phyloP scores from a whole-genome alignment of 1,284 basidiomycete species.

The Porogramme epimiltina region DNA sequence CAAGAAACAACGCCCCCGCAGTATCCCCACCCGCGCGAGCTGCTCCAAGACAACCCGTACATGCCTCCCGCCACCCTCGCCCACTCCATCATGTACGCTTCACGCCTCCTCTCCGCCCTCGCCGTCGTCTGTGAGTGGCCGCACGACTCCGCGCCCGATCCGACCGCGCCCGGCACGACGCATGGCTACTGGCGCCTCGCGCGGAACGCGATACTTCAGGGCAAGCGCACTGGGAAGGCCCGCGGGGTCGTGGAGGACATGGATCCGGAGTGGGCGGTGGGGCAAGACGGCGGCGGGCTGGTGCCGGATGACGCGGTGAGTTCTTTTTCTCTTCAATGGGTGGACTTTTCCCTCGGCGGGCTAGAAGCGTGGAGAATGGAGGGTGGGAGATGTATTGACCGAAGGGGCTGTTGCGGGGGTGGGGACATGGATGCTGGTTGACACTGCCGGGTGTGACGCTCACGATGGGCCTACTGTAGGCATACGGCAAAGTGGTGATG shows the following conservation, averaged over 20 bases:
- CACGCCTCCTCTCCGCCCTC: constrained; percentile 67
- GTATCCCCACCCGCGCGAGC: constrained; percentile 47
- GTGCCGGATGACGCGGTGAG: constrained; percentile 75
- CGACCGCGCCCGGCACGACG: constrained; percentile 64
- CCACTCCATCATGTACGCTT: constrained; percentile 69
- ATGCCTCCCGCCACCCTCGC: constrained; percentile 75
- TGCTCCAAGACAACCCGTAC: constrained; percentile 75
- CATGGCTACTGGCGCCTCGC: constrained; percentile 83
- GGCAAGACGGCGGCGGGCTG: constrained; percentile 52
- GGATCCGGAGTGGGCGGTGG: constrained; percentile 57
- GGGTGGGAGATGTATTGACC: too few relatives aligned
- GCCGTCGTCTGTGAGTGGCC: constrained; percentile 83
- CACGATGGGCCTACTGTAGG: too few relatives aligned
- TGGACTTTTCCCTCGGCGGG: neutral
- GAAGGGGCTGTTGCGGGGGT: too few relatives aligned
- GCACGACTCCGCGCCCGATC: constrained; percentile 60
- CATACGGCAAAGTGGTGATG: constrained; percentile 75
- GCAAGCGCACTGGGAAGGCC: constrained; percentile 51
- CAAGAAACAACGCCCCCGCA: constrained; percentile 58
- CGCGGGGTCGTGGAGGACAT: constrained; percentile 63
- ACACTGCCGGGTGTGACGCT: neutral
- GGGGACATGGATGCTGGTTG: too few relatives aligned
- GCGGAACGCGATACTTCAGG: constrained; percentile 71
- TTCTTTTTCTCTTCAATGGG: constrained; percentile 7
- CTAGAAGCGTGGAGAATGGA: too few relatives aligned